A percentile compares a stretch with the other conserved stretches of the same genome.
Conservation (phyloP, 202 grass and related monocot genomes). For the Panicum virgatum region DNA sequence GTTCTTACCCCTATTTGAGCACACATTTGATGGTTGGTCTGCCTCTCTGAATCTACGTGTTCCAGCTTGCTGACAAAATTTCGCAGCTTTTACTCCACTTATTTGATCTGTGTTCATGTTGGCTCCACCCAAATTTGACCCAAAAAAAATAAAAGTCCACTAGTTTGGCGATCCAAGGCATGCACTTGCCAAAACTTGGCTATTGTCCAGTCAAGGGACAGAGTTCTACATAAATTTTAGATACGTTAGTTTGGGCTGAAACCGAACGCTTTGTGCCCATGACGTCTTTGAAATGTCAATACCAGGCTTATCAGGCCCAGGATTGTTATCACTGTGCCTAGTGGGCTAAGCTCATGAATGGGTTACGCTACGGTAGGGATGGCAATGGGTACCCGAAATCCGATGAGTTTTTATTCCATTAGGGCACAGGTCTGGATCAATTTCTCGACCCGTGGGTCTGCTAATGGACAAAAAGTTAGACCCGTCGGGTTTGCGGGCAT, state of each 20-base stretch:
- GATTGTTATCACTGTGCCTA: background rate
- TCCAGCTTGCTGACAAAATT: background rate
- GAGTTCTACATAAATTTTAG: background rate
- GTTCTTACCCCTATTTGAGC: background rate
- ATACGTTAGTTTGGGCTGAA: background rate
- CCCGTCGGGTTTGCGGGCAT: too few relatives aligned
- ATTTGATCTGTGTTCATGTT: background rate
- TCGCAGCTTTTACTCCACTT: background rate
- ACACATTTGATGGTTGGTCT: slow-evolving; percentile 1
- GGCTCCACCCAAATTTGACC: background rate
- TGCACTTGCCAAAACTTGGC: background rate
- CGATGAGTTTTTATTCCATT: too few relatives aligned
- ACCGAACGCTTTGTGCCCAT: background rate
- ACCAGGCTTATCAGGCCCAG: background rate
- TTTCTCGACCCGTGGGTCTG: too few relatives aligned
- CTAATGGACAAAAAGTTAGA: too few relatives aligned
- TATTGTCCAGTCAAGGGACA: background rate
- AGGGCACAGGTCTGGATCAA: too few relatives aligned
- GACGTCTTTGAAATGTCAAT: background rate
- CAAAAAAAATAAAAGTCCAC: too few relatives aligned
- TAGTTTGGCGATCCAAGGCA: background rate
- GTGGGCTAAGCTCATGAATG: background rate
- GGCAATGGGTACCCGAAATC: too few relatives aligned
- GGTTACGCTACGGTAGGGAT: too few relatives aligned
- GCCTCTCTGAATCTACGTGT: background rate